phyloP scores from a whole-genome alignment of 2,329 filamentous ascomycete species.

The Pseudogymnoascus sp. region DNA sequence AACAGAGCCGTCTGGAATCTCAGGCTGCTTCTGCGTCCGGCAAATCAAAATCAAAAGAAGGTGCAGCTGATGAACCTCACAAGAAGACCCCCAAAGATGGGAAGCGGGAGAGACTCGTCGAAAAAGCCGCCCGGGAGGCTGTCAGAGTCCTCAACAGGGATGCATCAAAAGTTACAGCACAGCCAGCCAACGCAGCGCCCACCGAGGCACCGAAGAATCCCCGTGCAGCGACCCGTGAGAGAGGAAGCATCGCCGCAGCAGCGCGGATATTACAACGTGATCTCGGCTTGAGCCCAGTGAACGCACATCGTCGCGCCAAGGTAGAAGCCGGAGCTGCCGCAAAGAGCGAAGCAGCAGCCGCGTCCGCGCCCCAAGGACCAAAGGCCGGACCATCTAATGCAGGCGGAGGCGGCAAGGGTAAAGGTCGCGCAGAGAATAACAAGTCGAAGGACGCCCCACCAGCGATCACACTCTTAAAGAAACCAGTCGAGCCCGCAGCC shows the following conservation, averaged over 20 bases:
- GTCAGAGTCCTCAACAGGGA: slow-evolving; percentile 57
- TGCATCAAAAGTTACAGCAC: slow-evolving; percentile 39
- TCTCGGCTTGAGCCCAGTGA: slow-evolving; percentile 54
- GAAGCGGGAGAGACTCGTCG: slow-evolving; percentile 51
- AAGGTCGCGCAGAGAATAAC: slow-evolving; percentile 25
- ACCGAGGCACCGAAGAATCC: slow-evolving; percentile 44
- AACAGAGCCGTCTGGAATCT: slow-evolving; percentile 43
- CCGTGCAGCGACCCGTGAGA: slow-evolving; percentile 36
- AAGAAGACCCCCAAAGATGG: slow-evolving; percentile 52
- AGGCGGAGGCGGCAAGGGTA: slow-evolving; percentile 13
- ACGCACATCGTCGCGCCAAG: slow-evolving; percentile 52
- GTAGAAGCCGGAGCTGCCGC: slow-evolving; percentile 35
- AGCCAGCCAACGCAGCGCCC: slow-evolving; percentile 31
- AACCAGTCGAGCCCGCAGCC: slow-evolving; percentile 24
- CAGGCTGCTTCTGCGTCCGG: slow-evolving; percentile 39
- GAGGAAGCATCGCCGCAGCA: slow-evolving; percentile 48
- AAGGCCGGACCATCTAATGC: slow-evolving; percentile 20
- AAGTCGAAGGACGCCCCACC: slow-evolving; percentile 28
- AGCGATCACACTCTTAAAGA: slow-evolving; percentile 33
- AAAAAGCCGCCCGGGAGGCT: slow-evolving; percentile 53
- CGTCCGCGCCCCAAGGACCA: slow-evolving; percentile 7
- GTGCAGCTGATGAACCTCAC: slow-evolving; percentile 34
- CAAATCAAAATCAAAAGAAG: slow-evolving; percentile 31
- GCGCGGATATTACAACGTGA: slow-evolving; percentile 58
- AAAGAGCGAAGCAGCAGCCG: slow-evolving; percentile 22